Conservation (phyloP, 805 yeast genomes). For the Kuraishia molischiana region DNA sequence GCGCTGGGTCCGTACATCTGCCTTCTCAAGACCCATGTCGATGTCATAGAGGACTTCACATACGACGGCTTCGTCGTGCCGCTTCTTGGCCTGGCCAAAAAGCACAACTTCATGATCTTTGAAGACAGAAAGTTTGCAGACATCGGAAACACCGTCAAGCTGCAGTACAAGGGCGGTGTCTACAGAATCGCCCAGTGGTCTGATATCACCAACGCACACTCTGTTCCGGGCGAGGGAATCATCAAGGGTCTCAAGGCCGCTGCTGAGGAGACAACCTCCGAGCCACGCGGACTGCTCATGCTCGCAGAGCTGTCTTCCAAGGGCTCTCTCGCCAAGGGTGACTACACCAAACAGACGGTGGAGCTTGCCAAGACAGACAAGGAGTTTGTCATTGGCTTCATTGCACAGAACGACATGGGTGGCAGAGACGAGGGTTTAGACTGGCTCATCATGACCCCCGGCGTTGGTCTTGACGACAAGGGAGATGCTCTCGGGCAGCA, state of each 20-base stretch:
- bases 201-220: slow-evolving; percentile 95
- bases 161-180: slow-evolving; percentile 87
- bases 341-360: slow-evolving; percentile 78
- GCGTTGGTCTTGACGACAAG: slow-evolving; percentile 94
- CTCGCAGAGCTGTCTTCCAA: slow-evolving; percentile 91
- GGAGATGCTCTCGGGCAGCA: slow-evolving; percentile 97
- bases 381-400: slow-evolving; percentile 91
- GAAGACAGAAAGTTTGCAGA: slow-evolving; percentile 99
- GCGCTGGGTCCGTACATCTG: slow-evolving; percentile 86
- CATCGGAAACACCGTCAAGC: slow-evolving; percentile 93
- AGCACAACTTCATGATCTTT: slow-evolving; percentile 83
- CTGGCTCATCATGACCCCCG: slow-evolving; percentile 97
- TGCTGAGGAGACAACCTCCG: slow-evolving; percentile 54
- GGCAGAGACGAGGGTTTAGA: slow-evolving; percentile 80
- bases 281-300: slow-evolving; percentile 88
- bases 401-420: slow-evolving; percentile 86
- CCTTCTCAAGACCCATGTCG: slow-evolving; percentile 89
- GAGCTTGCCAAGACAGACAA: slow-evolving; percentile 79
- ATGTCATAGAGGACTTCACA: slow-evolving; percentile 81
- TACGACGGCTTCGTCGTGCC: slow-evolving; percentile 76
- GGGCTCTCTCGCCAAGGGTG: slow-evolving; percentile 91
- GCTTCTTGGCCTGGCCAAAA: slow-evolving; percentile 57
- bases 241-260: slow-evolving; percentile 65
- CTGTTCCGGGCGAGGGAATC: slow-evolving; percentile 92
- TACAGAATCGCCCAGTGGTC: slow-evolving; percentile 90